Evolutionary conservation across 2,329 filamentous ascomycete genomes (phyloP), one percentile per base, ranked within the genome.

Genomic region (Diplodia sapinea): DNA sequence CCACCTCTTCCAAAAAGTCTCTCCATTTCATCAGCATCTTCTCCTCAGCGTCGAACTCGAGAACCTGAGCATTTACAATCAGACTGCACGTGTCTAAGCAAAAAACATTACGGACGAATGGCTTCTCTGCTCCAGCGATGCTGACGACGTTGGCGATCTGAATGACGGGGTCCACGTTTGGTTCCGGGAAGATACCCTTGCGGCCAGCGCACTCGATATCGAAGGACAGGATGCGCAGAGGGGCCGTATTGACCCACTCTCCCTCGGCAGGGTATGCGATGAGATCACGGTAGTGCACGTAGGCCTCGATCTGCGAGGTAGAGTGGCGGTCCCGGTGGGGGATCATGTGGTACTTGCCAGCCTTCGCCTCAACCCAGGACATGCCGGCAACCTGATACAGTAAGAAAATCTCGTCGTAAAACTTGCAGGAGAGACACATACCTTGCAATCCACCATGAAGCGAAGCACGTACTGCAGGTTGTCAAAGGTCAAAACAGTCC

Each of bases 171-270:
- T 99, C 95, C 23, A 92, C 82, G 69, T 94, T 89, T 11, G 96
- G 89, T 78, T 99, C 95, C 0, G 96, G 95, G 75, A 99, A 99
- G 75, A 99, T 91, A 71, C 95, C 95, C 80, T 99, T 98, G 73
- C 96, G 91, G 63, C 95, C 95, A 73, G 95, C 95, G 79, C 95
- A 99, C 79, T 99, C 95, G 73, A 99, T 99, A 87, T 99, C 95
- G 75, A 99, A 98, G 4, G 95, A 98, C 55, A 99, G 81, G 56
- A 97, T 91, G 69, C 95, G 89, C 3, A 99, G 83, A 0, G 95
- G 95, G 0, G 96, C 95, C 89, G 98, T 97, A 81, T 97, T 99
- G 33, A 93, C 92, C 93, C 94, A 99, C 76, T 98, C 94, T 20
- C 94, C 94, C 71, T 95, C 91, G 2, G 94, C 89, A 59, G 91